phyloP scores from a whole-genome alignment of 2,329 filamentous ascomycete genomes.

The Ophiocordyceps unilateralis region DNA sequence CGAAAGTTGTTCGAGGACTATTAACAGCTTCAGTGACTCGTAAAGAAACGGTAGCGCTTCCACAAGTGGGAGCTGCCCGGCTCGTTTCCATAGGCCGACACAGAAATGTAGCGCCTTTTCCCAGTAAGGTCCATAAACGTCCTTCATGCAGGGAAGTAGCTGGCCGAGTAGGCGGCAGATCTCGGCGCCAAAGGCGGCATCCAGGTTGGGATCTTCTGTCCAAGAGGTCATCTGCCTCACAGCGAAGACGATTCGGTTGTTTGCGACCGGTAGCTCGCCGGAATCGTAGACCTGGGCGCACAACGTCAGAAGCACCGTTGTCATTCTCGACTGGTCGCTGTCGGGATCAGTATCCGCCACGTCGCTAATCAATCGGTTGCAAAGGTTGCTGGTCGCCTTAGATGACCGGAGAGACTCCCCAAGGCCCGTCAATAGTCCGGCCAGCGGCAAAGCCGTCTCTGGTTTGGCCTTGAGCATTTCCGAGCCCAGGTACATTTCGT shows the following conservation, averaged over 20 bases:
- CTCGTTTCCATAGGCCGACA: conserved; percentile 36
- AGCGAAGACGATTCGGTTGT: conserved; percentile 63
- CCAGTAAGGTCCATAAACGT: conserved; percentile 86
- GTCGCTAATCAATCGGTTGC: conserved; percentile 44
- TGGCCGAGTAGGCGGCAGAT: conserved; percentile 38
- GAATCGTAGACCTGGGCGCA: conserved; percentile 32
- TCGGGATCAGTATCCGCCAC: conserved; percentile 29
- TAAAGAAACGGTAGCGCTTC: conserved; percentile 45
- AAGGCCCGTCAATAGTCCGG: conserved; percentile 34
- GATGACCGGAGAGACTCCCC: conserved; percentile 31
- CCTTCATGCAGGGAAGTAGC: conserved; percentile 56
- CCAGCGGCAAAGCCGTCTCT: conserved; percentile 27
- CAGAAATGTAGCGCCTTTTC: conserved; percentile 43
- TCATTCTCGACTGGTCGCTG: conserved; percentile 26
- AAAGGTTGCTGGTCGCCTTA: conserved; percentile 32
- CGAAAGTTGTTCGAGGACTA: conserved; percentile 41
- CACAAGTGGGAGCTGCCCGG: conserved; percentile 22
- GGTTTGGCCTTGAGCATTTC: conserved; percentile 29
- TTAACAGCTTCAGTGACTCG: conserved; percentile 55
- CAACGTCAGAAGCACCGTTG: conserved; percentile 36
- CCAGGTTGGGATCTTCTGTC: conserved; percentile 35
- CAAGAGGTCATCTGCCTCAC: conserved; percentile 62
- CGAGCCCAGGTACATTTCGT: conserved; percentile 27
- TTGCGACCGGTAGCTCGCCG: conserved; percentile 37
- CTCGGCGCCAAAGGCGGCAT: conserved; percentile 27